Conservation (phyloP, 257 asterid genomes). For the Verbascum thapsus region DNA sequence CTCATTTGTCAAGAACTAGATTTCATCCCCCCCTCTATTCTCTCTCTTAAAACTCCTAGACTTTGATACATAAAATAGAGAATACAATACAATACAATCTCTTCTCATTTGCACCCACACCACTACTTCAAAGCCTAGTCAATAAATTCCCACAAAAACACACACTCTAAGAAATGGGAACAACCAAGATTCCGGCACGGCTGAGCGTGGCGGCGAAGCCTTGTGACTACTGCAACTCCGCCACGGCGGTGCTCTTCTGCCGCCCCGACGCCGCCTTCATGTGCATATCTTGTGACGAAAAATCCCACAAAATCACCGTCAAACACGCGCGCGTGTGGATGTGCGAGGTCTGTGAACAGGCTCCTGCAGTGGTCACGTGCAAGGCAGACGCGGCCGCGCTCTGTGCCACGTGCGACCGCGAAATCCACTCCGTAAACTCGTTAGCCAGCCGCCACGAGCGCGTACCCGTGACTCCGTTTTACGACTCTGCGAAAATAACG, state of each 20-base stretch:
- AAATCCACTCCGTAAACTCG: constrained; percentile 82
- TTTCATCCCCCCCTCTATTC: constrained; percentile 36
- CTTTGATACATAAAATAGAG: constrained; percentile 47
- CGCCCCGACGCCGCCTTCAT: constrained; percentile 58
- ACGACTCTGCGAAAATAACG: constrained; percentile 58
- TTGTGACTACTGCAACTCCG: constrained; percentile 68
- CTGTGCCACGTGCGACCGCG: constrained; percentile 72
- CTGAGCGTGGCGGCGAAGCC: constrained; percentile 51
- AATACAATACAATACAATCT: no score
- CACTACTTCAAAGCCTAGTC: no score
- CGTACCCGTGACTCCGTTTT: constrained; percentile 63
- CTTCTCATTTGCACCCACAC: no score
- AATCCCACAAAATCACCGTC: constrained; percentile 33
- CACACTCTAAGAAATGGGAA: no score
- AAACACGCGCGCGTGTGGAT: constrained; percentile 78
- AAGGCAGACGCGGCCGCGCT: constrained; percentile 84
- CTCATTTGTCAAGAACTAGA: constrained; percentile 39
- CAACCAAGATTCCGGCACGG: constrained; percentile 37
- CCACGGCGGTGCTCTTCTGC: constrained; percentile 75
- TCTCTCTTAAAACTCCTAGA: constrained; percentile 19
- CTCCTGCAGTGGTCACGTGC: constrained; percentile 70
- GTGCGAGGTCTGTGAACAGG: constrained; percentile 87
- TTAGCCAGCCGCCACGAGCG: constrained; percentile 83
- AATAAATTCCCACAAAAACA: no score
- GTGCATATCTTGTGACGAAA: constrained; percentile 69